Evolutionary conservation across 345 rosid genomes (phyloP).

Genomic region (Lepidium aucheri): DNA sequence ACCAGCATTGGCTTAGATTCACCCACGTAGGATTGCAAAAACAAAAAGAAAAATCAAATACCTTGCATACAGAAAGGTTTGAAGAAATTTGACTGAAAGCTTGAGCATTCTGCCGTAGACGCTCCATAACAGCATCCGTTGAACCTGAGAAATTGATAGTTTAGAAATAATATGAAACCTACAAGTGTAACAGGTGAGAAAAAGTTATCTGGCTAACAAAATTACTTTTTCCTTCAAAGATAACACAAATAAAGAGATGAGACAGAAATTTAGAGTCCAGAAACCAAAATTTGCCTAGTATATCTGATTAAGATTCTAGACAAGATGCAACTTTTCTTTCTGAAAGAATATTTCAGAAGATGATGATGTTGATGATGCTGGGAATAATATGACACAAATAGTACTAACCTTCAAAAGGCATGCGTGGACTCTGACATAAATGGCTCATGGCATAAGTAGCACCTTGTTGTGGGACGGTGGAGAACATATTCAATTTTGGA

Average conservation of each 20-base stretch:
- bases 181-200: background rate
- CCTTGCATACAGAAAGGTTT: slow-evolving; percentile 74
- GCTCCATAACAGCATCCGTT: slow-evolving; percentile 52
- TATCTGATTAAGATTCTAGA: background rate
- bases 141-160: slow-evolving; percentile 37
- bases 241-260: background rate
- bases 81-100: slow-evolving; percentile 62
- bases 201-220: slow-evolving; percentile 5
- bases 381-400: background rate
- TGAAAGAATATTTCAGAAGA: background rate
- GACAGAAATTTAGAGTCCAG: background rate
- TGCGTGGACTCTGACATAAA: slow-evolving; percentile 33
- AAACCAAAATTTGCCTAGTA: background rate
- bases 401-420: slow-evolving; percentile 59
- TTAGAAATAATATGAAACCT: background rate
- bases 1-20: slow-evolving; percentile 1
- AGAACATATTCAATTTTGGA: slow-evolving; percentile 42
- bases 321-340: background rate
- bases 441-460: slow-evolving; percentile 41
- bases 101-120: slow-evolving; percentile 69
- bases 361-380: background rate
- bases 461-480: slow-evolving; percentile 42
- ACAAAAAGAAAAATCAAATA: slow-evolving; percentile 18
- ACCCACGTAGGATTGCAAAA: background rate
- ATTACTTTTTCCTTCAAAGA: background rate